phyloP scores from a whole-genome alignment of 2,329 filamentous ascomycete genomes.

The Botrytis hyacinthi region DNA sequence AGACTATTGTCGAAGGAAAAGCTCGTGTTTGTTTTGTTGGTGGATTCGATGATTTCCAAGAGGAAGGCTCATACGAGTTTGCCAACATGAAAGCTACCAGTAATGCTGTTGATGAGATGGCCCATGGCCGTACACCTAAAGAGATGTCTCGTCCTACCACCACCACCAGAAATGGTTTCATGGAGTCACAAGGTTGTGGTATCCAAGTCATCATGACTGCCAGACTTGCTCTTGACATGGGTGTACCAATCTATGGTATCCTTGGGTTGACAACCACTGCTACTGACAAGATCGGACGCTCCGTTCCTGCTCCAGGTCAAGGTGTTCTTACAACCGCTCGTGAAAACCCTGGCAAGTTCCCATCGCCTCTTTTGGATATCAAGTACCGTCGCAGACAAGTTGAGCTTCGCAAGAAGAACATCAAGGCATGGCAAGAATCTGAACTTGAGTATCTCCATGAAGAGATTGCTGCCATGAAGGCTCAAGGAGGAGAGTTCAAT shows the following conservation, averaged over 20 bases:
- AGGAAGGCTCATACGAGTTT: conserved; percentile 98
- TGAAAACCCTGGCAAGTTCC: conserved; percentile 87
- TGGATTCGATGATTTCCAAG: conserved; percentile 98
- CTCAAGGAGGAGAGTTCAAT: conserved; percentile 71
- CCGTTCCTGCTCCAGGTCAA: conserved; percentile 92
- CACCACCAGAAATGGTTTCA: conserved; percentile 95
- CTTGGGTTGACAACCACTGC: conserved; percentile 91
- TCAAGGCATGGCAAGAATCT: conserved; percentile 94
- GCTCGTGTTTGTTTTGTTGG: conserved; percentile 95
- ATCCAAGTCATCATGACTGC: conserved; percentile 99
- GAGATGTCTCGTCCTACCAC: conserved; percentile 99
- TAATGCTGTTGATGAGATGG: conserved; percentile 95
- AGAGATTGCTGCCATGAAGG: conserved; percentile 87
- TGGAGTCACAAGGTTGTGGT: conserved; percentile 99
- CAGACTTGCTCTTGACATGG: conserved; percentile 94
- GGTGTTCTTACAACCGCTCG: conserved; percentile 95
- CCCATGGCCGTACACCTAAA: conserved; percentile 87
- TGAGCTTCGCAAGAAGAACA: conserved; percentile 87
- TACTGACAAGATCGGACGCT: conserved; percentile 98
- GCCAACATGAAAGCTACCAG: conserved; percentile 99
- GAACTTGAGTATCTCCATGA: conserved; percentile 91
- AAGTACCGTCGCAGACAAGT: conserved; percentile 96
- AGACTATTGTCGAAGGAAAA: conserved; percentile 98
- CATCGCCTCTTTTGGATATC: conserved; percentile 92
- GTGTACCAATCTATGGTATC: conserved; percentile 94